Conservation (phyloP, 345 rosid genomes). For the Populus ilicifolia region DNA sequence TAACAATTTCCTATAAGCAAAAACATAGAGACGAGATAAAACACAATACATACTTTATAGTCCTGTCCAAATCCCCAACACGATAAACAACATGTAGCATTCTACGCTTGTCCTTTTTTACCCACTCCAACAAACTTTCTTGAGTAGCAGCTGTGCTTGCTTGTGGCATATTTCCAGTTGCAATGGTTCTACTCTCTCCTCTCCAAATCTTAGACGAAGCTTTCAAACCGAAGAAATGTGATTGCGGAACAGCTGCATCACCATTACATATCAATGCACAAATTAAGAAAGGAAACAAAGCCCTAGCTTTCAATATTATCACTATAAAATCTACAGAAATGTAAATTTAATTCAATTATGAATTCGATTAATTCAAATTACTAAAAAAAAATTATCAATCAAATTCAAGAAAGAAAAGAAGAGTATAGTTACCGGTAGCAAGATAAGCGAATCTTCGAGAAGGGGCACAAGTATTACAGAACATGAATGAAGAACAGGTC, state of each 20-base stretch:
- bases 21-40: not conserved
- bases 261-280: constrained; percentile 4
- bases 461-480: constrained; percentile 40
- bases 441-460: constrained; percentile 43
- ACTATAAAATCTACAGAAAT: not conserved
- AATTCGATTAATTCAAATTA: not conserved
- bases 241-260: constrained; percentile 55
- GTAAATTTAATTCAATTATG: not conserved
- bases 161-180: constrained; percentile 56
- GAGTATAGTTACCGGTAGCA: constrained; percentile 36
- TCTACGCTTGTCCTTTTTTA: constrained; percentile 70
- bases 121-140: constrained; percentile 50
- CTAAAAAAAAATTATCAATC: not conserved
- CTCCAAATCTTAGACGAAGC: constrained; percentile 46
- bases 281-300: not conserved
- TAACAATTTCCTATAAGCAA: not conserved
- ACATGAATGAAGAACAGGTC: constrained; percentile 31
- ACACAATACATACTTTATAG: constrained; percentile 57
- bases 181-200: constrained; percentile 35
- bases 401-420: not conserved
- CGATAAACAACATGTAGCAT: constrained; percentile 97
- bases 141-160: constrained; percentile 56
- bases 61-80: constrained; percentile 91
- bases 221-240: constrained; percentile 43
- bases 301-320: not conserved